A percentile compares a stretch with the other conserved stretches of the same genome.
Evolutionary conservation across 2,329 filamentous ascomycete species (phyloP).

Genomic region (Furcasterigmium furcatum): DNA sequence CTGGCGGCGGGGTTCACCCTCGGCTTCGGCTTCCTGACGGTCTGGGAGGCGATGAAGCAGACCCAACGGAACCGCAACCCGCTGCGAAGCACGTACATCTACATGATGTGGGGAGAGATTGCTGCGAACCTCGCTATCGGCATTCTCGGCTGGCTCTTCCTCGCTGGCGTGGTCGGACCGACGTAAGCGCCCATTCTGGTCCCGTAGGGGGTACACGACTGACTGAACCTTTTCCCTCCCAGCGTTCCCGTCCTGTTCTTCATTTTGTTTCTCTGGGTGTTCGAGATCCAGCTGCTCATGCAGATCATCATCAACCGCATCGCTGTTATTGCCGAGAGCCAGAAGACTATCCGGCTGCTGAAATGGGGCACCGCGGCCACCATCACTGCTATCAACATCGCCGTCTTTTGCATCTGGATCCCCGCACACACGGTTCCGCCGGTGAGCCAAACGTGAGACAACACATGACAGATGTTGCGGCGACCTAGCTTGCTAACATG

Average conservation of each 20-base stretch:
- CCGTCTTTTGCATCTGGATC: conserved; percentile 52
- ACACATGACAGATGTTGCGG: background rate
- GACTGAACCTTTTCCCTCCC: too few species aligned
- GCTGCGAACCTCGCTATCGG: conserved; percentile 32
- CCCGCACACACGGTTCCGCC: conserved; percentile 39
- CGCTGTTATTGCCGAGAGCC: conserved; percentile 40
- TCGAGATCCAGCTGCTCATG: conserved; percentile 46
- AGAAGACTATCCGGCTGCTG: conserved; percentile 29
- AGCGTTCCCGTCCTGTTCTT: conserved; percentile 30
- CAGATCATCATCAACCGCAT: conserved; percentile 56
- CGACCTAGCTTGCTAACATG: too few species aligned
- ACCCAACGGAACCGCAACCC: conserved; percentile 31
- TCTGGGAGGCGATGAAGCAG: conserved; percentile 37
- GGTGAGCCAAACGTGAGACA: conserved; percentile 25
- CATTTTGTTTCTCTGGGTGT: conserved; percentile 35
- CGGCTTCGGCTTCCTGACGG: conserved; percentile 37
- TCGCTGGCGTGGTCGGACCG: conserved; percentile 27
- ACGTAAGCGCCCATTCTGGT: conserved; percentile 18
- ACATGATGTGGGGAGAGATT: conserved; percentile 44
- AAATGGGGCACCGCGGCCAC: conserved; percentile 43
- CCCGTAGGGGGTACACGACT: background rate
- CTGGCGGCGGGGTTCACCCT: conserved; percentile 28
- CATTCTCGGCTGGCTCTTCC: conserved; percentile 34
- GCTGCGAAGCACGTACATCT: conserved; percentile 31
- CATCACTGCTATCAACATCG: conserved; percentile 48